Base-by-base conservation (phyloP, 2,329 filamentous ascomycete species). In the Didymellaceae sp. region DNA sequence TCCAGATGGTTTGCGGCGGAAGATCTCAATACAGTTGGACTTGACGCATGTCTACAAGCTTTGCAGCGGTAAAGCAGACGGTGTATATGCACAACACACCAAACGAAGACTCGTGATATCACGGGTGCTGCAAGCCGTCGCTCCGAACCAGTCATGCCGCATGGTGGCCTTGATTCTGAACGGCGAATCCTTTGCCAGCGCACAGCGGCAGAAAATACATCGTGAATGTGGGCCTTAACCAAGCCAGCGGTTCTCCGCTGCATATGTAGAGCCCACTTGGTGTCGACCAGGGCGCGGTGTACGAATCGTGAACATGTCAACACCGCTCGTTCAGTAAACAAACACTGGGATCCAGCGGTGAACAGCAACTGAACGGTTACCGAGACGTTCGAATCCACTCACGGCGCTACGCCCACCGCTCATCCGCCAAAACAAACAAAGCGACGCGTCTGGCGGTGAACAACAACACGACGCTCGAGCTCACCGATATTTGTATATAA, bases 311-410 rank as follows among this genome's bases (percentile, higher is more conserved):
- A 52, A 52, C 43, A 42, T 52, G 48, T 43, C 42, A 52, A 52
- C 48, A 52, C 42, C 48, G 48, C 48, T 46, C 48, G 48, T 52
- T 46, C 32, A 37, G 33, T 39, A 46, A 52, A 52, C 48, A 52
- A 46, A 52, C 48, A 52, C 35, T 38, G 31, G 48, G 26, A 43
- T 52, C 48, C 48, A 52, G 48, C 48, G 48, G 48, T 52, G 48
- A 52, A 52, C 42, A 35, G 42, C 48, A 22, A 52, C 24, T 38
- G 48, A 52, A 46, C 48, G 20, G 48, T 52, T 52, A 43, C 43
- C 48, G 42, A 45, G 43, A 46, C 48, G 48, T 52, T 43, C 21
- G 37, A 35, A 22, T 26, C 48, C 48, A 52, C 43, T 33, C 26
- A 13, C 5, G 42, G 18, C 48, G 43, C 48, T 52, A 52, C 43